phyloP scores from a whole-genome alignment of 331 rosid genomes.

The Saraca asoca region DNA sequence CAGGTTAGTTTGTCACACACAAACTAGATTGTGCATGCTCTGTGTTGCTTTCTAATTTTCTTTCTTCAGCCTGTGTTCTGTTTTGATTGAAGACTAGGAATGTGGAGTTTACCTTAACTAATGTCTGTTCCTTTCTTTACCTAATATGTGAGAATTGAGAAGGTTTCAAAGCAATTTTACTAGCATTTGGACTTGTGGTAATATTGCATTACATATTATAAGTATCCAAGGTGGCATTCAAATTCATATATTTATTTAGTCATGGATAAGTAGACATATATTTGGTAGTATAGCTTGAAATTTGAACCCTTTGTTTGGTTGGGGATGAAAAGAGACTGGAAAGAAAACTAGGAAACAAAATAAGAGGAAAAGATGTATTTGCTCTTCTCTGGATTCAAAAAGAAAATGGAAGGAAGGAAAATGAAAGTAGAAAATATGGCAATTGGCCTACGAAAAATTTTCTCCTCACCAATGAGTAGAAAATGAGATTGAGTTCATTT shows the following conservation, averaged over 20 bases:
- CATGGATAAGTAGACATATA: not conserved
- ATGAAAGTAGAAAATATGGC: no score
- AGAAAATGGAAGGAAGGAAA: no score
- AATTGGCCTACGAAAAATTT: no score
- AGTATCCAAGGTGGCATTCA: not conserved
- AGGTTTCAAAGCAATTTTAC: not conserved
- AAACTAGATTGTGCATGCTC: not conserved
- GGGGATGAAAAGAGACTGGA: no score
- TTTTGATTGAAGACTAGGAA: no score
- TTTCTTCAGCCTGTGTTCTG: not conserved
- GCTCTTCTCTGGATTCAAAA: no score
- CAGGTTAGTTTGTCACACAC: slow-evolving; percentile 56
- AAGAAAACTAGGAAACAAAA: no score
- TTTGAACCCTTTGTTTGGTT: not conserved
- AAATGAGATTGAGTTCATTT: no score
- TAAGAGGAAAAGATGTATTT: no score
- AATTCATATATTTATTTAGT: not conserved
- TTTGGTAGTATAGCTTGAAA: not conserved
- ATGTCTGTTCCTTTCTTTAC: not conserved
- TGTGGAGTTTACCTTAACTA: not conserved
- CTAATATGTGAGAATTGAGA: not conserved
- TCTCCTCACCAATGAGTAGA: no score
- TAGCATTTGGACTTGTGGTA: not conserved
- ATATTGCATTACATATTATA: not conserved
- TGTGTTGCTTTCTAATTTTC: not conserved